Evolutionary conservation across 176 grass and related monocot species (phyloP), one percentile per base, ranked within the genome.

Genomic region (Carex scoparia): DNA sequence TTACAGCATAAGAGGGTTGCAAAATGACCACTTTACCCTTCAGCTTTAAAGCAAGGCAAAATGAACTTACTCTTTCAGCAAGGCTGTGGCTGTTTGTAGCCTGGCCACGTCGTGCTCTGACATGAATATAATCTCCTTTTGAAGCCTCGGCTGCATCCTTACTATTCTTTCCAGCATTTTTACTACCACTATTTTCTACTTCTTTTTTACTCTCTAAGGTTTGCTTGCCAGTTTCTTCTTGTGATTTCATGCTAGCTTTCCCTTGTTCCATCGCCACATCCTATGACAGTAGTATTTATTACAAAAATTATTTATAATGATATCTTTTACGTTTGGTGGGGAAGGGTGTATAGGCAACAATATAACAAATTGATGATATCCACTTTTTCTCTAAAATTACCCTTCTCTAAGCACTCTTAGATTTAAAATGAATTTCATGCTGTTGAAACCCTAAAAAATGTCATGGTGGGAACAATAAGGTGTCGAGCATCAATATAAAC

Each of bases 51-150:
- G 5, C 30, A 57, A 13, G 30, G 67, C 1, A 42, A 62, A 82
- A 60, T 74, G 51, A 61, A 64, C 80, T 51, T 90, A 97, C 94
- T 87, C 94, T 90, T 92, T 97, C 94, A 30, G 94, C 94, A 38
- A 97, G 90, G 88, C 94, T 97, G 62, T 97, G 94, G 86, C 91
- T 97, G 83, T 97, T 97, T 69, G 94, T 97, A 31, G 94, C 94
- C 86, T 97, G 94, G 32, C 94, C 94, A 1, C 91, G 91, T 9
- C 94, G 86, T 55, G 94, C 94, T 79, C 94, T 89, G 76, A 97
- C 86, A 94, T 97, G 94, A 61, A 97, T 92, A 84, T 94, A 97
- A 33, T 94, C 94, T 56, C 89, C 86, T 83, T 93, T 90, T 57
- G 90, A 37, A 0, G 82, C 87, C 16, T 94, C 91, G 0, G 87